These are phyloP conservation scores for Achlya hypogyna DNA, from an alignment of 352 stramenopile species.

Conservation along the genomic window DNA sequence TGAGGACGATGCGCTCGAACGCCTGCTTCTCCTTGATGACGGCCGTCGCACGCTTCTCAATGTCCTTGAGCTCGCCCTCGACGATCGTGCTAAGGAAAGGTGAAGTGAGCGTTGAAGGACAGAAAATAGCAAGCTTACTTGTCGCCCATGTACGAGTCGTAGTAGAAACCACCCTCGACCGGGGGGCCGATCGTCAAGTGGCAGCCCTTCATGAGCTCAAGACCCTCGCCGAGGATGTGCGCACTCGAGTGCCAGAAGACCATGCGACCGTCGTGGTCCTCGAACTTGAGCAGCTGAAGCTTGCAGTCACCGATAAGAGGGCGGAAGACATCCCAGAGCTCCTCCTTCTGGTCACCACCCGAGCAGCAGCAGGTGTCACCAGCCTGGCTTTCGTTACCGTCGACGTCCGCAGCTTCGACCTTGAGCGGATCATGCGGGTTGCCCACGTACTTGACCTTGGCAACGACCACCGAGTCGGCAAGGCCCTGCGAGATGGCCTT, in stretches of 20 bases:
- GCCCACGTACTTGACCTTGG: constrained; percentile 84
- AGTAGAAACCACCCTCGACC: constrained; percentile 97
- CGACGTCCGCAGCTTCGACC: constrained; percentile 79
- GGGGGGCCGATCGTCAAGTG: constrained; percentile 96
- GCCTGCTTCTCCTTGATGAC: constrained; percentile 96
- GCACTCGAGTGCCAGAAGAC: constrained; percentile 97
- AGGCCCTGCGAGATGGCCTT: constrained; percentile 91
- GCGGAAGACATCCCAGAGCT: constrained; percentile 96
- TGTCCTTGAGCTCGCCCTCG: constrained; percentile 77
- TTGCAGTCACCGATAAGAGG: constrained; percentile 95
- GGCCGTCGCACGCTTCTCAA: constrained; percentile 88
- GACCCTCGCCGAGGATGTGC: constrained; percentile 94
- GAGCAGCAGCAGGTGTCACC: constrained; percentile 43
- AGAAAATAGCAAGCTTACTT: constrained; percentile 22
- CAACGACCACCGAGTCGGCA: constrained; percentile 88
- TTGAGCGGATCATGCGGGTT: constrained; percentile 61
- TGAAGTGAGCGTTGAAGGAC: background rate
- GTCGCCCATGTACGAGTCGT: constrained; percentile 98
- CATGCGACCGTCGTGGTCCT: constrained; percentile 92
- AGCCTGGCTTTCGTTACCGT: constrained; percentile 70
- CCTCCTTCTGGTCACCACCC: constrained; percentile 39
- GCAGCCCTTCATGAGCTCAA: constrained; percentile 94
- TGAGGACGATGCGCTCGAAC: constrained; percentile 97
- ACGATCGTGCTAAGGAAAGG: constrained; percentile 30
- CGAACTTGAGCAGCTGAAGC: constrained; percentile 98